These are phyloP conservation scores for Misopates orontium DNA, from an alignment of 257 asterid genomes.

Conservation along the genomic window DNA sequence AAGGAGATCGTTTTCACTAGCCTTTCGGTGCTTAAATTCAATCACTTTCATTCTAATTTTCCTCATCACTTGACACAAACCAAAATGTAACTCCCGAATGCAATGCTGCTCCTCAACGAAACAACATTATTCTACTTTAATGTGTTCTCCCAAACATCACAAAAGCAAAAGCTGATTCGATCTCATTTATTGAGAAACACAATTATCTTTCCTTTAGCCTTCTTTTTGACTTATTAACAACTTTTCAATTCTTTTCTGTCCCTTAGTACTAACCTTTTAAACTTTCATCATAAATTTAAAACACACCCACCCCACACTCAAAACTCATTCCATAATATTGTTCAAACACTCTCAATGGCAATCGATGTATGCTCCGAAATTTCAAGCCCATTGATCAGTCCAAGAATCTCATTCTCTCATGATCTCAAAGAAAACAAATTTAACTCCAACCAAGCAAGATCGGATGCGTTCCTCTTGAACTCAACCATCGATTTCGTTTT, in stretches of 20 bases:
- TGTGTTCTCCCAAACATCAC: conserved; percentile 26
- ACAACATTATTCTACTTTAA: conserved; percentile 26
- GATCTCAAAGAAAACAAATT: conserved; percentile 52
- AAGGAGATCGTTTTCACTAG: too few species aligned
- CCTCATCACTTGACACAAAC: neutral
- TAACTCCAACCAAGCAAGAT: conserved; percentile 31
- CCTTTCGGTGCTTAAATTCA: conserved; percentile 68
- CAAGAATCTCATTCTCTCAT: conserved; percentile 78
- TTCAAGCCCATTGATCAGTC: conserved; percentile 37
- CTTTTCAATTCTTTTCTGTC: too few species aligned
- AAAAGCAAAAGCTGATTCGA: conserved; percentile 45
- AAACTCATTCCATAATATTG: neutral
- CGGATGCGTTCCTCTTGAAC: conserved; percentile 30
- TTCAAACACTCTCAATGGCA: conserved; percentile 44
- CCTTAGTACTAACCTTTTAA: too few species aligned
- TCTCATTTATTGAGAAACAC: conserved; percentile 39
- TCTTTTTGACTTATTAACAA: conserved; percentile 43
- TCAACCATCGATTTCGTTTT: conserved; percentile 65
- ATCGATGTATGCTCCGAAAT: conserved; percentile 63
- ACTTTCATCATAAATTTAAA: conserved; percentile 4
- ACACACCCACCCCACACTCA: neutral
- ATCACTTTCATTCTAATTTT: conserved; percentile 31
- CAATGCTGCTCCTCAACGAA: conserved; percentile 43
- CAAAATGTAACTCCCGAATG: conserved; percentile 44
- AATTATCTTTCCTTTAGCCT: conserved; percentile 31